Base-by-base conservation (phyloP, 2,329 filamentous ascomycete genomes). In the Alternaria brassicae region DNA sequence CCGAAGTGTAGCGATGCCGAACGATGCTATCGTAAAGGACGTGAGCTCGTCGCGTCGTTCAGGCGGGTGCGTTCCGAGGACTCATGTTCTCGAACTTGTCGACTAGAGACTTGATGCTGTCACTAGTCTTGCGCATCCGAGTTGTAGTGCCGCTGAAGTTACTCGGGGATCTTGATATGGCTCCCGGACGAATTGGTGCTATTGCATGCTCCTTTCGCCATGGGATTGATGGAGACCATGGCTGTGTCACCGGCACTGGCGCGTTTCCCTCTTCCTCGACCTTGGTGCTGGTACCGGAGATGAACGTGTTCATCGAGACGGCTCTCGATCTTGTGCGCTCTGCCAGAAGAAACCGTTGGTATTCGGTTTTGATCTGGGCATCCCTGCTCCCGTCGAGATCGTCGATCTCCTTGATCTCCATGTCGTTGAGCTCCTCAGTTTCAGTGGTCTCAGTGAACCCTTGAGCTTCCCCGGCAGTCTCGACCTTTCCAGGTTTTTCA, bases 81-180 rank as follows among this genome's bases (percentile, higher is more conserved):
- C n/a, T 10, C 32, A 45, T n/a, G 8, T 48, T 40, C 52, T 54
- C 52, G 25, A 54, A 39, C 6, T 48, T 45, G 1, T 47, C 52
- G 13, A 54, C 52, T 4, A 54, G 21, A 1, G n/a, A 47, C 41
- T 54, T 54, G 32, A 54, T 54, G 8, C 52, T 47, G 4, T 54
- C 52, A 13, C 52, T 54, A 9, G 36, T 36, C 53, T 56, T 42
- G 1, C 53, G 45, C 21, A 41, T 32, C 15, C 32, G 23, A 8
- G 25, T 36, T 5, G 17, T 7, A 12, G 42, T 23, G 5, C 19
- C 30, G 15, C 25, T 36, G 28, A 30, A 48, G 19, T 48, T 28
- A 30, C 44, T 48, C 0, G 28, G 28, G 3, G 44, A n/a, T 0
- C 1, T 34, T 1, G 13, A 7, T 34, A 13, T 23, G 2, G 27